Evolutionary conservation across 164 flowering plant species (phyloP), one percentile per base, ranked within the genome.

Genomic region (Macadamia tetraphylla): DNA sequence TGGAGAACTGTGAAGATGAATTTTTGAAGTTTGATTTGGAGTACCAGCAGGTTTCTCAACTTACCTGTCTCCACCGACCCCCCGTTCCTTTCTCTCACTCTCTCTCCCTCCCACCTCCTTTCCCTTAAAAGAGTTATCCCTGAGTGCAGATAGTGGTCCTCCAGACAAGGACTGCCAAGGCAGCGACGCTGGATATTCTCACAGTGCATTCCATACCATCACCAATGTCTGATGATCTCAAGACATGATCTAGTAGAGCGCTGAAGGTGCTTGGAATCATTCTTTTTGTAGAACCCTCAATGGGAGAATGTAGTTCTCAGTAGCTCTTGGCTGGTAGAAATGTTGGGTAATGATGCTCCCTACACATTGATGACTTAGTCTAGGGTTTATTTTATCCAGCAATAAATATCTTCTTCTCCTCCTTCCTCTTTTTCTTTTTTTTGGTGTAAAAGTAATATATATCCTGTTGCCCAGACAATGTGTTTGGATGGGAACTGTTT

Each of bases 11-110:
- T 72, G 64, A 72, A 15, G 93, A 85, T 55, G 93, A 92, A 59
- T 92, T 76, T 81, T 72, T 92, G 77, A 85, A 87, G 72, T 90
- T 92, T 66, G 91, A 90, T 76, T 66, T 92, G 65, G 98, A 90
- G 29, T 87, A 85, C 75, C 87, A 88, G 58, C 96, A 90, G 94
- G 98, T 92, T 73, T 9, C 40, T 35, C 40, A 35, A 46, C 51
- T 9, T 1, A 9, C 13, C 9, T 9, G 62, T 68, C 63, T 76
- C 67, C 74, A 60, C 64, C 31, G 60, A 43, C 66, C 55, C 52
- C 69, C 67, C 52, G 46, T n/a, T 31, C 32, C 18, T 60, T 60
- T 66, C 12, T 23, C 66, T 13, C 35, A 18, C 35, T 58, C 55
- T n/a, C 53, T 48, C 23, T 60, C 63, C 65, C 14, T 29, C 66